Evolutionary conservation across 805 yeast species (phyloP).

Genomic region (Hanseniaspora taiwanica): DNA sequence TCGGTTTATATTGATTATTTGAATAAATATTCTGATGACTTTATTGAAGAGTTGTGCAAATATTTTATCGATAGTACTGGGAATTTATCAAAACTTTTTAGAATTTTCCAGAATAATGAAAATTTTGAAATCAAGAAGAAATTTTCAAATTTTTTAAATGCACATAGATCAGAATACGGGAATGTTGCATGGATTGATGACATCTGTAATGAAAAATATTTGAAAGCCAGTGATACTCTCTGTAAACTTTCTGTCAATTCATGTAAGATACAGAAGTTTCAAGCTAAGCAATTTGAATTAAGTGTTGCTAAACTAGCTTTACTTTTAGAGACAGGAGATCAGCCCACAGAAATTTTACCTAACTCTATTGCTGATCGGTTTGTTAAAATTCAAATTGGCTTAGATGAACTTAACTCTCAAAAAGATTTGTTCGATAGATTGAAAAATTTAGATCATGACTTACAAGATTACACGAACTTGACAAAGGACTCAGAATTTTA

Average conservation of each 20-base stretch:
- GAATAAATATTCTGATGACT: constrained; percentile 48
- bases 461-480: constrained; percentile 18
- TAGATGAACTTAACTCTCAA: constrained; percentile 39
- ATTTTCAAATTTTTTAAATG: constrained; percentile 39
- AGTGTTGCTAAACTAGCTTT: constrained; percentile 62
- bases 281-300: constrained; percentile 30
- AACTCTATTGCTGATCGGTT: constrained; percentile 19
- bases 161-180: constrained; percentile 30
- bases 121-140: constrained; percentile 33
- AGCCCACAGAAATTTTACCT: neutral
- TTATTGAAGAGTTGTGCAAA: constrained; percentile 52
- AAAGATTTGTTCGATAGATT: constrained; percentile 23
- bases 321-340: constrained; percentile 27
- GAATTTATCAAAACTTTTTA: constrained; percentile 39
- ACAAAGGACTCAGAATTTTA: constrained; percentile 13
- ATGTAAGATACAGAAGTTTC: constrained; percentile 21
- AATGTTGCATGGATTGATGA: constrained; percentile 64
- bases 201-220: constrained; percentile 37
- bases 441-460: constrained; percentile 17
- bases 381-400: constrained; percentile 35
- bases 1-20: constrained; percentile 39
- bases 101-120: constrained; percentile 27
- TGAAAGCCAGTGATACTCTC: constrained; percentile 37
- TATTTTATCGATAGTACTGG: constrained; percentile 38
- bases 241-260: constrained; percentile 30